Percentiles rank a stretch among this genome's conserved stretches.
Evolutionary conservation across 2,329 filamentous ascomycete species (phyloP).

Genomic region (Sporothrix dimorphospora): DNA sequence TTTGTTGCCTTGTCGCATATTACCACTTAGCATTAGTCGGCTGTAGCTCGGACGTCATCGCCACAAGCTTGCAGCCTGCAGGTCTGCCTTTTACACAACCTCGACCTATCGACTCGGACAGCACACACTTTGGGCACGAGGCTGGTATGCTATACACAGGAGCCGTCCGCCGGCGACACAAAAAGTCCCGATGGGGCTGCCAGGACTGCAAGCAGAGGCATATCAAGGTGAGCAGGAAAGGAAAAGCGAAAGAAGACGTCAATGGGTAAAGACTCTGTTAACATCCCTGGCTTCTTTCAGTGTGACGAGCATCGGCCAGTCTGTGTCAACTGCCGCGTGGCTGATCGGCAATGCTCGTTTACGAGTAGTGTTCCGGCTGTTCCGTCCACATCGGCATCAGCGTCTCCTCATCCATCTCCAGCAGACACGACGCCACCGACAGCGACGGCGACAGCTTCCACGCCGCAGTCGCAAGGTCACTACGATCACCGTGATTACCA

Average conservation of each 20-base stretch:
- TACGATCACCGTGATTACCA: not conserved
- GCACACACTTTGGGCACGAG: not conserved
- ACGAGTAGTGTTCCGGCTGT: not conserved
- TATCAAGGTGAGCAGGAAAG: not conserved
- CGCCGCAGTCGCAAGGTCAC: not conserved
- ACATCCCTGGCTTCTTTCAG: too few relatives aligned
- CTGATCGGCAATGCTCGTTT: not conserved
- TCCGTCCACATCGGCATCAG: not conserved
- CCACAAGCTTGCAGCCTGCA: not conserved
- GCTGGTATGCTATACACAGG: not conserved
- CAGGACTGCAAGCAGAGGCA: constrained; percentile 2
- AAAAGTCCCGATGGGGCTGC: constrained; percentile 11
- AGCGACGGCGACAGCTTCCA: not conserved
- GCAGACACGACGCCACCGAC: not conserved
- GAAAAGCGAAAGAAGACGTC: too few relatives aligned
- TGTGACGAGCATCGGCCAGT: not conserved
- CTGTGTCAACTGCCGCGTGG: not conserved
- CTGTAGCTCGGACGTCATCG: not conserved
- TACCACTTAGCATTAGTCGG: not conserved
- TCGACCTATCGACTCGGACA: not conserved
- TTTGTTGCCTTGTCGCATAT: not conserved
- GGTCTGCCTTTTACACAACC: not conserved
- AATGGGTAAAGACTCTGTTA: too few relatives aligned
- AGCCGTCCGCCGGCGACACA: not conserved
- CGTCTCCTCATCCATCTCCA: not conserved